Evolutionary conservation across 2,329 filamentous ascomycete genomes (phyloP).

Genomic region (Macroventuria anomochaeta): DNA sequence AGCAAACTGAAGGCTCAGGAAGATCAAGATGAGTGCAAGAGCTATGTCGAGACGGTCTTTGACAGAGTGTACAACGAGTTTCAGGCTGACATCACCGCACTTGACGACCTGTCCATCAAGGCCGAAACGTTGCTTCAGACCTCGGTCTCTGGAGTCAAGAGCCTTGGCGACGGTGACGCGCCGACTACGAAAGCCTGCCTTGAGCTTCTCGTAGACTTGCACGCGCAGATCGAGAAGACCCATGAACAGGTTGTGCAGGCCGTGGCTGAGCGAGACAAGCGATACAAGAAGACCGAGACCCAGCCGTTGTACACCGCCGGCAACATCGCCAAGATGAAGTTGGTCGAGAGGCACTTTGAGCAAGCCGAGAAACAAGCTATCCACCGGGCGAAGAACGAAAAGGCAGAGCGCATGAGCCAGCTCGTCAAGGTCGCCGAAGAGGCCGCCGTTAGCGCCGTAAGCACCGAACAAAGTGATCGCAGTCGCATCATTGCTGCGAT

Average conservation of each 20-base stretch:
- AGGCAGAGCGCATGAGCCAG: conserved; percentile 57
- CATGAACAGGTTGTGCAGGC: conserved; percentile 59
- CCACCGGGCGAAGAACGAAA: conserved; percentile 57
- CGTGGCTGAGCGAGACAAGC: conserved; percentile 60
- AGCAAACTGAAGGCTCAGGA: conserved; percentile 59
- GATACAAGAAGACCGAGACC: conserved; percentile 62
- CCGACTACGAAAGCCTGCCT: conserved; percentile 33
- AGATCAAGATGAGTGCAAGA: conserved; percentile 59
- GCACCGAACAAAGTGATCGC: conserved; percentile 59
- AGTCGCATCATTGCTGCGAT: conserved; percentile 56
- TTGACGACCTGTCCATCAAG: conserved; percentile 56
- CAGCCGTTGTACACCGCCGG: conserved; percentile 60
- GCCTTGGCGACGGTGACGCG: conserved; percentile 23
- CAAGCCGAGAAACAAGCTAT: conserved; percentile 59
- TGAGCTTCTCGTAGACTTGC: conserved; percentile 51
- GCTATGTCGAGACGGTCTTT: conserved; percentile 59
- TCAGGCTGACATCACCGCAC: conserved; percentile 57
- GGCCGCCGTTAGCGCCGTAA: conserved; percentile 57
- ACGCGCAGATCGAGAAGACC: conserved; percentile 57
- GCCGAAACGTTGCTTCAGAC: conserved; percentile 34
- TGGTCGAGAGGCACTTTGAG: conserved; percentile 54
- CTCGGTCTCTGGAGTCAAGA: conserved; percentile 33
- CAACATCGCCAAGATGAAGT: conserved; percentile 59
- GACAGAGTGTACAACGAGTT: conserved; percentile 57
- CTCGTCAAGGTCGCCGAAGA: conserved; percentile 61